Conservation (phyloP, 2,329 filamentous ascomycete species). For the Colletotrichum gloeosporioides region DNA sequence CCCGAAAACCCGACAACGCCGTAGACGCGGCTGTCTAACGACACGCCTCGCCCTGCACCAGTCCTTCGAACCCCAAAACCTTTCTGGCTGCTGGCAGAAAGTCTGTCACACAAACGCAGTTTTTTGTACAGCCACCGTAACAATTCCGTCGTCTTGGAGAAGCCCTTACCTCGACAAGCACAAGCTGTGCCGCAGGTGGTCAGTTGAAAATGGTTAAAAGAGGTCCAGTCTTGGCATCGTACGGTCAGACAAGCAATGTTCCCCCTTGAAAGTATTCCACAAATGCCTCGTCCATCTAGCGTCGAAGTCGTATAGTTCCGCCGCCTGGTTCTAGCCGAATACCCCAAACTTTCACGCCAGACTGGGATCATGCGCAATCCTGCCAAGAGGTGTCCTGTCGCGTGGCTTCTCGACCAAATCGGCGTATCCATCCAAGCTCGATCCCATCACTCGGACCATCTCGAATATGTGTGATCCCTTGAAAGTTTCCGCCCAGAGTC, state of each 20-base stretch:
- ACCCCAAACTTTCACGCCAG: neutral
- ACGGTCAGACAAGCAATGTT: neutral
- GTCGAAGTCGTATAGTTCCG: neutral
- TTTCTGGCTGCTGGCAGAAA: neutral
- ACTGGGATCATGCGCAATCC: conserved; percentile 29
- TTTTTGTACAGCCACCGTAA: neutral
- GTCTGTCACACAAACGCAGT: neutral
- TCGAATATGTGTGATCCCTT: conserved; percentile 67
- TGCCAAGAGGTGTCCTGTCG: conserved; percentile 49
- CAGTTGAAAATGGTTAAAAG: neutral
- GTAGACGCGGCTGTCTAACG: neutral
- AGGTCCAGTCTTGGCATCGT: neutral
- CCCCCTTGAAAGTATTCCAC: neutral
- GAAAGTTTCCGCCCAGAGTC: conserved; percentile 67
- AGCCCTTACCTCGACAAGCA: neutral
- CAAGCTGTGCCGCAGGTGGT: neutral
- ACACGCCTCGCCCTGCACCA: neutral
- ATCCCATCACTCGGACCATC: conserved; percentile 62
- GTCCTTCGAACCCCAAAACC: neutral
- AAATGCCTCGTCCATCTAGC: neutral
- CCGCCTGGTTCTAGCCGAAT: neutral
- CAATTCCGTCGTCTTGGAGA: neutral
- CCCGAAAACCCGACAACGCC: conserved; percentile 14
- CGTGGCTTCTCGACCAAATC: conserved; percentile 61
- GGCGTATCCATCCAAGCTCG: conserved; percentile 61